phyloP scores from a whole-genome alignment of 2,329 filamentous ascomycete genomes.

The Didymosphaeria variabile region DNA sequence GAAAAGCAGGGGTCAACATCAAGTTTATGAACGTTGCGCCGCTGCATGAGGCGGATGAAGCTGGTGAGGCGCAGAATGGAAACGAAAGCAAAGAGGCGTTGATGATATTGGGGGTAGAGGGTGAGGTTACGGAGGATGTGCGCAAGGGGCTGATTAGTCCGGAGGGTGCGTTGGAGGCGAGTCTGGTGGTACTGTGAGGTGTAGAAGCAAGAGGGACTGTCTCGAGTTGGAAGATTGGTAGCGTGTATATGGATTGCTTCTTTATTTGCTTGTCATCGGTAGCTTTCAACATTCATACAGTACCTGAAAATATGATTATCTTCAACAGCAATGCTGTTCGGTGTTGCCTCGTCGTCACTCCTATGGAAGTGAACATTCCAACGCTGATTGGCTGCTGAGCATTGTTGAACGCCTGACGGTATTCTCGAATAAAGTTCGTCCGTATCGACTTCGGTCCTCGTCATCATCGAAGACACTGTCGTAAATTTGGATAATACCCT shows the following conservation, averaged over 20 bases:
- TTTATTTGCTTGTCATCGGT: neutral
- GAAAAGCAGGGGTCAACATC: constrained; percentile 77
- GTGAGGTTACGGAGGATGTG: constrained; percentile 67
- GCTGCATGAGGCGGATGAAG: constrained; percentile 55
- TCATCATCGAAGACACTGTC: neutral
- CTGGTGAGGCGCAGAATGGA: constrained; percentile 34
- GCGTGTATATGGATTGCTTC: no score
- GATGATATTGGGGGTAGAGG: constrained; percentile 82
- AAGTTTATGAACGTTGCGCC: constrained; percentile 79
- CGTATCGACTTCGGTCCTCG: neutral
- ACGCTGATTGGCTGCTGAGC: neutral
- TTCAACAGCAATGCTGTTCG: neutral
- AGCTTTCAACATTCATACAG: neutral
- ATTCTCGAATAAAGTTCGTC: no score
- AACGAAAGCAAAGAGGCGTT: constrained; percentile 70
- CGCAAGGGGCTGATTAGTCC: constrained; percentile 58
- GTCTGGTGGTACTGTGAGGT: constrained; percentile 58
- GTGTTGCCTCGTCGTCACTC: no score
- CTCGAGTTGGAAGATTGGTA: neutral
- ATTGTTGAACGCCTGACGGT: no score
- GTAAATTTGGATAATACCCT: neutral
- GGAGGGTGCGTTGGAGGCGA: constrained; percentile 62
- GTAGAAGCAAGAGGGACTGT: neutral
- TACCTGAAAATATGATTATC: no score
- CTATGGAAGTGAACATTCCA: neutral